Evolutionary conservation across 257 asterid genomes (phyloP), one percentile per base, ranked within the genome.

Genomic region (Solanum paucissectum): DNA sequence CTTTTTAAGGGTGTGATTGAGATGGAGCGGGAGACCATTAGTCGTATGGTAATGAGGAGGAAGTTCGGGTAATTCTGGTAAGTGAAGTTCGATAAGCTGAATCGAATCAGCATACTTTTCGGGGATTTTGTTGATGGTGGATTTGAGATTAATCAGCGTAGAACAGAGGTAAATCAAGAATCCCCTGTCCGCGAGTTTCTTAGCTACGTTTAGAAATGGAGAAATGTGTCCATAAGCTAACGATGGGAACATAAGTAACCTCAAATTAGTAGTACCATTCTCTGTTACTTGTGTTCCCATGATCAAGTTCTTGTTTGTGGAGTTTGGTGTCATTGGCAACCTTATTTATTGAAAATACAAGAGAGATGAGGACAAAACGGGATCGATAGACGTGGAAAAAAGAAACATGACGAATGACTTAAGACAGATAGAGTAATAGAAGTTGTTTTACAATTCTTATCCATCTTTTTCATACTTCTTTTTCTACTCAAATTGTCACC

Each of bases 151-250:
- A 3, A 86, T 82, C 0, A 93, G 94, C 1, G 95, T 91, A 1
- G 94, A 92, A 85, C 93, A 90, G 2, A 94, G 60, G 32, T 90
- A 89, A 2, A 74, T 40, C 62, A 27, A 40, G 58, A 90, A 89
- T 37, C 91, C 89, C 75, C 85, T 81, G 4, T 87, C 76, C 4
- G 89, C 49, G 34, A 94, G 92, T 8, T 73, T 87, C 86, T 91
- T 94, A 87, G 94, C 93, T 5, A 94, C 88, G 73, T 93, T 93
- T 3, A 94, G 79, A 86, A 86, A 90, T 6, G 95, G 94, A 40
- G 93, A 87, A 21, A 94, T 90, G 85, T 94, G 96, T 8, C 96
- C 95, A 75, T 94, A 91, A 20, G 93, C 96, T 10, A 92, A 86
- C 92, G 91, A 94, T 90, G 95, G 94, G 10, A 92, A 88, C 93